Percentiles rank a stretch among this genome's conserved stretches.
Evolutionary conservation across 2,329 filamentous ascomycete species (phyloP).

Genomic region (Neofusicoccum sp.): DNA sequence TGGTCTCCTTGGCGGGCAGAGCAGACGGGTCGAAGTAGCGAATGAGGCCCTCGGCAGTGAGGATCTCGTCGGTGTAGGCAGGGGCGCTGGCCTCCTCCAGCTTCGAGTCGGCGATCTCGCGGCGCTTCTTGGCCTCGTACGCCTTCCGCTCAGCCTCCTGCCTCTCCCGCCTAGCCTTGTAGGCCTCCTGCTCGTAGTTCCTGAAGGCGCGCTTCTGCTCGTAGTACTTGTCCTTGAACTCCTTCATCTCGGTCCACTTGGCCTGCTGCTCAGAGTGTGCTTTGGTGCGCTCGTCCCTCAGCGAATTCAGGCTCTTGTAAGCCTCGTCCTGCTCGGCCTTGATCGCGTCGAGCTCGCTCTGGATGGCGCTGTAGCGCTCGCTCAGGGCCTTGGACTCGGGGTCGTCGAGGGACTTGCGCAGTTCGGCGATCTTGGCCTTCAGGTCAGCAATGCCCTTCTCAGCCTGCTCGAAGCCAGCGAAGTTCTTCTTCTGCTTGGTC

Average conservation of each 20-base stretch:
- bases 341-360: slow-evolving; percentile 84
- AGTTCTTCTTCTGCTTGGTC: slow-evolving; percentile 88
- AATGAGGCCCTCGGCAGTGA: slow-evolving; percentile 83
- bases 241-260: slow-evolving; percentile 79
- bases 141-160: slow-evolving; percentile 79
- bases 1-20: slow-evolving; percentile 63
- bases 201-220: slow-evolving; percentile 77
- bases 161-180: slow-evolving; percentile 74
- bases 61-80: slow-evolving; percentile 91
- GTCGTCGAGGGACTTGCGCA: slow-evolving; percentile 88
- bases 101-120: slow-evolving; percentile 73
- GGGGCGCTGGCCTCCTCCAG: slow-evolving; percentile 81
- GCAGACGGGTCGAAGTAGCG: slow-evolving; percentile 84
- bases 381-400: slow-evolving; percentile 86
- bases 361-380: slow-evolving; percentile 82
- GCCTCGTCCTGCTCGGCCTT: slow-evolving; percentile 90
- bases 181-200: slow-evolving; percentile 81
- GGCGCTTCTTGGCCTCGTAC: slow-evolving; percentile 71
- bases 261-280: slow-evolving; percentile 84
- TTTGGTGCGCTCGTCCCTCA: slow-evolving; percentile 84
- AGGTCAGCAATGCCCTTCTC: slow-evolving; percentile 90
- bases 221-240: slow-evolving; percentile 89
- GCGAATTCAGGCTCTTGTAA: slow-evolving; percentile 81
- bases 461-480: slow-evolving; percentile 78
- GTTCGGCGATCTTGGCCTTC: slow-evolving; percentile 82